phyloP scores from a whole-genome alignment of 1,139 yeast genomes.

The Debaryomyces singareniensis region DNA sequence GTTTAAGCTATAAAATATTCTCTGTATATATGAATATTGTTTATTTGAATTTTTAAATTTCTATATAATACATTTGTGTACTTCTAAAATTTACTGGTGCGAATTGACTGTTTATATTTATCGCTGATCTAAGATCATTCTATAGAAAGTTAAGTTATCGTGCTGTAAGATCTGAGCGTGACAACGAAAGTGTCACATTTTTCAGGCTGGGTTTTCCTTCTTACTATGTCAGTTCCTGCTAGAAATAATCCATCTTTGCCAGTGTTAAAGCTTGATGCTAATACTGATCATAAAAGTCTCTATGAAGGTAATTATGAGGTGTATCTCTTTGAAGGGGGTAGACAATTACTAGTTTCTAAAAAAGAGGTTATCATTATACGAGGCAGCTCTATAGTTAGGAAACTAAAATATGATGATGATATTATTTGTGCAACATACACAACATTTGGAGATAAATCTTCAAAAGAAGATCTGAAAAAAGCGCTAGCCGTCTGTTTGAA shows the following conservation, averaged over 20 bases:
- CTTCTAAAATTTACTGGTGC: too few species aligned
- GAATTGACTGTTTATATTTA: too few species aligned
- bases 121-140: too few species aligned
- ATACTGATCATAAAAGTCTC: constrained; percentile 14
- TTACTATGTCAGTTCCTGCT: not conserved
- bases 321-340: constrained; percentile 20
- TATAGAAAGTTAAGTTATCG: too few species aligned
- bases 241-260: constrained; percentile 13
- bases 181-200: not conserved
- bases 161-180: too few species aligned
- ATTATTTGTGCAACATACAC: constrained; percentile 48
- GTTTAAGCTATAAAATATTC: constrained; percentile 85
- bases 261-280: constrained; percentile 11
- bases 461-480: constrained; percentile 2
- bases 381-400: constrained; percentile 45
- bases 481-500: constrained; percentile 46
- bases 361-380: constrained; percentile 29
- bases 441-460: constrained; percentile 17
- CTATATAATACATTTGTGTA: too few species aligned
- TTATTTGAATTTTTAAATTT: too few species aligned
- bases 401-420: constrained; percentile 42
- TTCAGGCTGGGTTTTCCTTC: too few species aligned
- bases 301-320: constrained; percentile 11
- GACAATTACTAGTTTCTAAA: constrained; percentile 21
- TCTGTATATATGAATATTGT: constrained; percentile 38